A percentile compares a stretch with the other conserved stretches of the same genome.
Conservation (phyloP, 176 grass and related monocot species). For the Avena eriantha region DNA sequence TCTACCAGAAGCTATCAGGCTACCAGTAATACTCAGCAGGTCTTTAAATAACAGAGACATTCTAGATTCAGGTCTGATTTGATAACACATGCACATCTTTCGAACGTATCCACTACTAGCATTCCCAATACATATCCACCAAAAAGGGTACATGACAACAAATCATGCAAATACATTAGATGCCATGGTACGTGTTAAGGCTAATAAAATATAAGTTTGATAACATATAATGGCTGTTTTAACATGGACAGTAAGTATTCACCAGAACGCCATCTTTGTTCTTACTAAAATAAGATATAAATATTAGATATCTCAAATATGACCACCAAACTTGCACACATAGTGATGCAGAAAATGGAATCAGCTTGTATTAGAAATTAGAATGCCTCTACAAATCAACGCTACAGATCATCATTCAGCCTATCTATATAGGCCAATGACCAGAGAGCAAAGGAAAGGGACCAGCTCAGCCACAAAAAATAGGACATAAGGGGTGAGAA, state of each 20-base stretch:
- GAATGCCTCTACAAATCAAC: neutral
- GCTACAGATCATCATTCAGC: neutral
- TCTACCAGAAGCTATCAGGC: neutral
- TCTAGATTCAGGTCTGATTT: neutral
- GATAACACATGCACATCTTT: neutral
- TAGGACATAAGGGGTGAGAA: neutral
- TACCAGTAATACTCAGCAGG: neutral
- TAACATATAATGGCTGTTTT: neutral
- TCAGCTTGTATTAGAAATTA: neutral
- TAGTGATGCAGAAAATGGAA: neutral
- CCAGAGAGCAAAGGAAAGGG: neutral
- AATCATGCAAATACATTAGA: neutral
- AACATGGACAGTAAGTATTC: neutral
- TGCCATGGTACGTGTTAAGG: neutral
- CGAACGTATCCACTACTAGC: neutral
- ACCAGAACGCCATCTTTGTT: constrained; percentile 22
- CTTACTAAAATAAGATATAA: neutral
- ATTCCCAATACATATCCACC: neutral
- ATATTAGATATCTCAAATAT: neutral
- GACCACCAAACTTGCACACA: neutral
- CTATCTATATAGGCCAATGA: constrained; percentile 29
- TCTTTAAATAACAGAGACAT: neutral
- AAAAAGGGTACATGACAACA: neutral
- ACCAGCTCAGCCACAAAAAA: constrained; percentile 22
- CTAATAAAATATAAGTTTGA: neutral